Evolutionary conservation across 495 filamentous ascomycete genomes (phyloP).

Genomic region (Trichocladium antarcticum): DNA sequence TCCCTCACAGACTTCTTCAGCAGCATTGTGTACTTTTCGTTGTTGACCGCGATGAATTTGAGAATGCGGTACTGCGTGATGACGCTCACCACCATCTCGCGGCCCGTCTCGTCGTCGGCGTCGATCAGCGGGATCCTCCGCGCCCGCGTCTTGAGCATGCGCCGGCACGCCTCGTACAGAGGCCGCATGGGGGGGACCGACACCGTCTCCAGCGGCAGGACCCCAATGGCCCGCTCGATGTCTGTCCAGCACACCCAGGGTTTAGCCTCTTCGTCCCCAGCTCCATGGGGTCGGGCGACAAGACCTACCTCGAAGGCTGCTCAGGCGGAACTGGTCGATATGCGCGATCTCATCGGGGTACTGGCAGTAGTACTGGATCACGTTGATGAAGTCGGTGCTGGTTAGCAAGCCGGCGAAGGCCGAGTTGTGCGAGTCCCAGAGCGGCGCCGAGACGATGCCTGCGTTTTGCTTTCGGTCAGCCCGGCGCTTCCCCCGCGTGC

Average conservation of each 20-base stretch:
- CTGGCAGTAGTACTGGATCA: constrained; percentile 99
- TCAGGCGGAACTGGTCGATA: constrained; percentile 89
- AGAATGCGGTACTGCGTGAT: constrained; percentile 97
- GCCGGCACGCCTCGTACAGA: constrained; percentile 88
- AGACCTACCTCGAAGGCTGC: constrained; percentile 72
- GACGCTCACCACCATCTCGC: constrained; percentile 89
- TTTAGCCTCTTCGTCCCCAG: constrained; percentile 6
- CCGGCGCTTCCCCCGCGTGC: background rate
- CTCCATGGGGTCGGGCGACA: background rate
- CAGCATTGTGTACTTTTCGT: constrained; percentile 80
- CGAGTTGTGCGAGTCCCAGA: constrained; percentile 93
- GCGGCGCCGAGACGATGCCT: constrained; percentile 96
- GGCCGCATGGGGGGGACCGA: constrained; percentile 82
- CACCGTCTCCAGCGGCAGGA: constrained; percentile 84
- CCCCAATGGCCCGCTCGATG: constrained; percentile 87
- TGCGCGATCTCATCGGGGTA: constrained; percentile 80
- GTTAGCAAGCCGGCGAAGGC: constrained; percentile 91
- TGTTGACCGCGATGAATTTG: constrained; percentile 93
- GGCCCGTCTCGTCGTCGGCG: constrained; percentile 84
- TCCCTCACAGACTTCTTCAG: constrained; percentile 79
- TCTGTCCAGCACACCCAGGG: constrained; percentile 42
- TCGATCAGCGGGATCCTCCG: constrained; percentile 91
- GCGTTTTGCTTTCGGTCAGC: constrained; percentile 16
- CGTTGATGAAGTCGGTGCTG: constrained; percentile 94
- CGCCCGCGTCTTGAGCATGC: constrained; percentile 86